Conservation (phyloP, 768 basidiomycete species). For the Boletus vinaceobasis region DNA sequence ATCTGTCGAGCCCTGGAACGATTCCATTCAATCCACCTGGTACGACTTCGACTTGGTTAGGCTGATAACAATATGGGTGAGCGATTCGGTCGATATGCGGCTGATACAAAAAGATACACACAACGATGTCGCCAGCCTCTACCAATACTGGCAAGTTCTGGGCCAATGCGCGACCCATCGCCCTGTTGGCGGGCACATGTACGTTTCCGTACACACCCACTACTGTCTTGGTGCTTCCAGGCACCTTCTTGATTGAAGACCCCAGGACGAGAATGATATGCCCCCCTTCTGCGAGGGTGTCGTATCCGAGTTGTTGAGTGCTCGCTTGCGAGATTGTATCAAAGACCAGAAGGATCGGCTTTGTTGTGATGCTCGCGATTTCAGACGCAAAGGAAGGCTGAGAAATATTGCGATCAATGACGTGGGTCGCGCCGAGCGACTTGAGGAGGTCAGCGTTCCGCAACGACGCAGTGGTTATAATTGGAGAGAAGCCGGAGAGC, state of each 20-base stretch:
- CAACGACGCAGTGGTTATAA: conserved; percentile 40
- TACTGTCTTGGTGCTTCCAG: conserved; percentile 17
- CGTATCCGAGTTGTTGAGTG: conserved; percentile 34
- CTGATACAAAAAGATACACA: background rate
- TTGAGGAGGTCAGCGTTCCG: conserved; percentile 32
- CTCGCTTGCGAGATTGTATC: conserved; percentile 30
- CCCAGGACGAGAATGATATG: conserved; percentile 15
- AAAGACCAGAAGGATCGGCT: conserved; percentile 11
- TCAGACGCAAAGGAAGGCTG: conserved; percentile 11
- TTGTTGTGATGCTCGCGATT: conserved; percentile 11
- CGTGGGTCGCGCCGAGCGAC: conserved; percentile 37
- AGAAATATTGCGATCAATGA: conserved; percentile 32
- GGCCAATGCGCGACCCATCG: conserved; percentile 12
- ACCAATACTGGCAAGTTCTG: conserved; percentile 7
- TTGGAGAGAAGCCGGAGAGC: conserved; percentile 35
- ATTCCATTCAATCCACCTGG: conserved; percentile 35
- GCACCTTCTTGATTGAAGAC: conserved; percentile 7
- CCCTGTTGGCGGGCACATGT: conserved; percentile 8
- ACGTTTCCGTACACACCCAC: conserved; percentile 11
- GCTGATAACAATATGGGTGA: conserved; percentile 4
- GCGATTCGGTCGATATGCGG: background rate
- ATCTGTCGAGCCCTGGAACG: conserved; percentile 25
- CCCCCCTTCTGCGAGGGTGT: conserved; percentile 32
- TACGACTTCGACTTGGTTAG: conserved; percentile 23
- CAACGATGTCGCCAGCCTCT: conserved; percentile 16